Percentiles rank a stretch among this genome's conserved stretches.
These are phyloP conservation scores for Chenopodium album DNA, from an alignment of 148 eudicot genomes.

Conservation along the genomic window DNA sequence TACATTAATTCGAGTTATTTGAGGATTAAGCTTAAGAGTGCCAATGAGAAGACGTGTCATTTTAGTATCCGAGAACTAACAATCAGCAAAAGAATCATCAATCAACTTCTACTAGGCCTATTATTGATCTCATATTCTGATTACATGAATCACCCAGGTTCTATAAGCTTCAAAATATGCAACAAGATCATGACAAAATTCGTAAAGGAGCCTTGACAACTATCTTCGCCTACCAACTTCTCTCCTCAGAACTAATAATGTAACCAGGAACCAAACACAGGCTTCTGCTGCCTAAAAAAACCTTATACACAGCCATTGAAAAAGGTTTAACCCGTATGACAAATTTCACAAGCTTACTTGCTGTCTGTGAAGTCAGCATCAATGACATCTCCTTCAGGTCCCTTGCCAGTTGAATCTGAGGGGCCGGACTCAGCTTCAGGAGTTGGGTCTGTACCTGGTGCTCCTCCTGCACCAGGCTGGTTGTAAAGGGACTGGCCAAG, in stretches of 20 bases:
- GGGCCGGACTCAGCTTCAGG: constrained; percentile 59
- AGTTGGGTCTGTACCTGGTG: constrained; percentile 59
- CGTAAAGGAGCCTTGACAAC: constrained; percentile 12
- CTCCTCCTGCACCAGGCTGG: constrained; percentile 65
- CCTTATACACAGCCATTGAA: constrained; percentile 27
- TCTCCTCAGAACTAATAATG: constrained; percentile 17
- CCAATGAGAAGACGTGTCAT: too few species aligned
- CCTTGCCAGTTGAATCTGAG: constrained; percentile 61
- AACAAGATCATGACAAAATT: constrained; percentile 17
- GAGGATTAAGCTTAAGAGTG: too few species aligned
- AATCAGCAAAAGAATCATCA: neutral
- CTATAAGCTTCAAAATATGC: constrained; percentile 12
- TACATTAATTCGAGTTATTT: too few species aligned
- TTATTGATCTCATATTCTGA: constrained; percentile 22
- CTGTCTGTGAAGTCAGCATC: constrained; percentile 96
- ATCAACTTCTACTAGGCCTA: neutral
- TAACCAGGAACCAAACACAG: constrained; percentile 12
- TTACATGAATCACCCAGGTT: constrained; percentile 13
- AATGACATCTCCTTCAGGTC: constrained; percentile 93
- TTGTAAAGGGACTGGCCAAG: constrained; percentile 88
- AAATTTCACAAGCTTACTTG: constrained; percentile 41
- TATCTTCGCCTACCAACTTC: constrained; percentile 19
- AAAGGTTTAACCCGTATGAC: neutral
- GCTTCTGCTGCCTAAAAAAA: constrained; percentile 15
- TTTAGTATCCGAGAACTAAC: neutral